These are phyloP conservation scores for Stagonosporopsis rhizophila DNA, from an alignment of 2,329 filamentous ascomycete species.

Conservation along the genomic window DNA sequence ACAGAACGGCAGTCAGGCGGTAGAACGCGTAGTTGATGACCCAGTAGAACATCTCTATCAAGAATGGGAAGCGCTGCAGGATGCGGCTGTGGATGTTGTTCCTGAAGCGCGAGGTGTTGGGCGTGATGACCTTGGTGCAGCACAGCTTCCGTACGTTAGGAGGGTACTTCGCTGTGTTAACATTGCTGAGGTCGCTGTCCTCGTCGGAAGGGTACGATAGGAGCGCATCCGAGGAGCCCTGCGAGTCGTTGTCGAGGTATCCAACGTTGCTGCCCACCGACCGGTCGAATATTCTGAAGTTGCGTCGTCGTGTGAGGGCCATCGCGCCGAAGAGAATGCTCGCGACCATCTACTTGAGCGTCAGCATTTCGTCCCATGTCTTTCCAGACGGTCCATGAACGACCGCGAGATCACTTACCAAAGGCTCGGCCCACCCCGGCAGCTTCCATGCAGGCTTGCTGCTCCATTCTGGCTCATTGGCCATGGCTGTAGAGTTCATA, in stretches of 20 bases:
- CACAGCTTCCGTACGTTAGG: conserved; percentile 61
- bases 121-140: conserved; percentile 60
- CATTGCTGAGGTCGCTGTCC: conserved; percentile 48
- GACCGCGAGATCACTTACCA: conserved; percentile 38
- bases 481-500: conserved; percentile 20
- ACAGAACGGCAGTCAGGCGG: conserved; percentile 62
- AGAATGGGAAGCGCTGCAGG: conserved; percentile 71
- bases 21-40: conserved; percentile 70
- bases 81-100: conserved; percentile 67
- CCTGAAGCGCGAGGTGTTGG: conserved; percentile 68
- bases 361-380: conserved; percentile 4
- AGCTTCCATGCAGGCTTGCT: conserved; percentile 53
- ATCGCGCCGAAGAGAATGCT: conserved; percentile 59
- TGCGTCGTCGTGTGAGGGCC: conserved; percentile 56
- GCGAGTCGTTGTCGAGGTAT: conserved; percentile 47
- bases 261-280: conserved; percentile 30
- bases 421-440: conserved; percentile 52
- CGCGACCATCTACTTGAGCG: conserved; percentile 54
- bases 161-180: conserved; percentile 49
- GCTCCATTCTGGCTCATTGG: conserved; percentile 45
- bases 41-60: conserved; percentile 80
- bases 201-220: conserved; percentile 46
- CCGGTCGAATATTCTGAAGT: conserved; percentile 52
- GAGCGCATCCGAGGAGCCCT: conserved; percentile 51
- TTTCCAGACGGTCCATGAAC: neutral